Base-by-base conservation (phyloP, 306 rosid species). In the Fragaria vesca region DNA sequence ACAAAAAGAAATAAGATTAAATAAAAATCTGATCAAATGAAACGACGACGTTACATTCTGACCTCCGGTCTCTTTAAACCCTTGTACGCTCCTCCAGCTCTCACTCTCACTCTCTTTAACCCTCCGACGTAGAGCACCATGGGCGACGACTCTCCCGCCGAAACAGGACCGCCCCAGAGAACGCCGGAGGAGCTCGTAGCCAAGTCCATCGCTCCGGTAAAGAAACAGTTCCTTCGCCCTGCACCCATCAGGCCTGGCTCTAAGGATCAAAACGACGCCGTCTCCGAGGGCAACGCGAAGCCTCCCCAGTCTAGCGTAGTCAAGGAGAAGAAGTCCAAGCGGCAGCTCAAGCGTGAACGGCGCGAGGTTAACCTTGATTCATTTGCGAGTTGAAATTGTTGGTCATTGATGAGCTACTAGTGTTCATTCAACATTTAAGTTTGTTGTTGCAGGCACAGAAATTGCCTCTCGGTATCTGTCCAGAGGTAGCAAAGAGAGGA, bases 291-390 rank as follows among this genome's bases (percentile, higher is more conserved):
- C 48, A 79, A 79, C 28, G 76, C 83, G 32, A 84, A 80, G 69
- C 20, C 91, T 24, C 34, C 78, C 71, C 83, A 78, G 52, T 48
- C 88, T 2, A 66, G 61, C 66, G 60, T 87, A 13, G 81, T 77
- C 4, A 92, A 92, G 85, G 95, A 92, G 80, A 92, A 92, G 89
- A 92, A 92, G 81, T 94, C 98, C 47, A 94, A 90, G 73, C 98
- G 98, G 78, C 98, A 94, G 61, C 90, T 90, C 85, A 94, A 94
- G 86, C 97, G 98, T 21, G 98, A 92, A 73, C 97, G 97, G 79
- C 95, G 83, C 28, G 87, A 92, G 96, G 98, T 89, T 26, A 57
- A 8, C 0, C 1, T 12, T 60, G 43, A 34, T 63, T 26, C 34
- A 30, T 24, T 13, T 32, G 42, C 43, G 21, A 63, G 11, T 63